A percentile compares a stretch with the other conserved stretches of the same genome.
Conservation (phyloP, 106 monocot genomes). For the Hemerocallis citrina region DNA sequence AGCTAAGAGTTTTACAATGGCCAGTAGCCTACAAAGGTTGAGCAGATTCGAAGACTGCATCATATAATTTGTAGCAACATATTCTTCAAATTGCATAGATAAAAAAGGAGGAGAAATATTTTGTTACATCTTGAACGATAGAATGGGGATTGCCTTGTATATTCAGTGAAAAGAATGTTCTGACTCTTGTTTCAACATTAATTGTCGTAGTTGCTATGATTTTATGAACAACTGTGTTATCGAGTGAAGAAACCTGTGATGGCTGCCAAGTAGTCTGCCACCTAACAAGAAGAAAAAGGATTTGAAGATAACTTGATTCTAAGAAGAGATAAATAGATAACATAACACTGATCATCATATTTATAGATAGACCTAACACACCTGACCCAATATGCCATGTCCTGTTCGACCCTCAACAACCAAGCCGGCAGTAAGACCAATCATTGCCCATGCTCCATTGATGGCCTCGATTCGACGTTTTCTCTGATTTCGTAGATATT, state of each 20-base stretch:
- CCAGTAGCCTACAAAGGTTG: too few species aligned
- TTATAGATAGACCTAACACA: background rate
- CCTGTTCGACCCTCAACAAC: constrained; percentile 71
- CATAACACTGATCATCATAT: background rate
- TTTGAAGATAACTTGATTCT: too few species aligned
- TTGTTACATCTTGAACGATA: too few species aligned
- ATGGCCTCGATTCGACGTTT: constrained; percentile 64
- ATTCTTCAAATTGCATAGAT: too few species aligned
- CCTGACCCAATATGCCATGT: constrained; percentile 64
- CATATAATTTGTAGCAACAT: too few species aligned
- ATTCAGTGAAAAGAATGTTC: too few species aligned
- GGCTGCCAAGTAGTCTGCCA: constrained; percentile 27
- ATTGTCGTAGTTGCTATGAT: too few species aligned
- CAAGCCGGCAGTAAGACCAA: constrained; percentile 73
- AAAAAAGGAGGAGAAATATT: too few species aligned
- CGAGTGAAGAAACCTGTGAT: constrained; percentile 18
- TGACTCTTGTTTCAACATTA: too few species aligned
- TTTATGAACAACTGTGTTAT: background rate
- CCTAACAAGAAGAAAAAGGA: constrained; percentile 15
- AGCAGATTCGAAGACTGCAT: too few species aligned
- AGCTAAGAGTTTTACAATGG: too few species aligned
- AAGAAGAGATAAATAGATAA: background rate
- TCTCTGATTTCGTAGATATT: constrained; percentile 29
- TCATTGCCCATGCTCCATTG: constrained; percentile 79
- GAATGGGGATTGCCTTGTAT: too few species aligned